Evolutionary conservation across 371 early-diverging fungal species (phyloP).

Genomic region (Mucor mucedo): DNA sequence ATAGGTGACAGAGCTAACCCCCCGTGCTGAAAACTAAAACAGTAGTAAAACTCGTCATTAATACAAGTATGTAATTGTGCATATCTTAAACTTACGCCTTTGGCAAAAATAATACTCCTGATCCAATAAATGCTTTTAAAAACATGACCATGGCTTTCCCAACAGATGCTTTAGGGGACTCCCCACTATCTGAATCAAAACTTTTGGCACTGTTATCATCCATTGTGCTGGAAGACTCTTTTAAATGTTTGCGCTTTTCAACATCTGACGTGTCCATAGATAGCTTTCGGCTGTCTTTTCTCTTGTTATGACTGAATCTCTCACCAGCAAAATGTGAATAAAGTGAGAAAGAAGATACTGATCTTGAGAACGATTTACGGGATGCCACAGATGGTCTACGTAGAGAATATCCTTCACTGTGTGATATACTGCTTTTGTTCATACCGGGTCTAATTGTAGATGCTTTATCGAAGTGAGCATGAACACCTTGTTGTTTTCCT

Average conservation of each 20-base stretch:
- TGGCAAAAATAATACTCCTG: conserved; percentile 70
- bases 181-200: conserved; percentile 4
- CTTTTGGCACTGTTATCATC: conserved; percentile 10
- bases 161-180: conserved; percentile 54
- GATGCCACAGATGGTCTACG: conserved; percentile 13
- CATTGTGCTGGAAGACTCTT: neutral
- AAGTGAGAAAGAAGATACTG: conserved; percentile 34
- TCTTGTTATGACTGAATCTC: conserved; percentile 16
- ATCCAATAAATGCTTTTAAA: conserved; percentile 80
- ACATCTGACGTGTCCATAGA: neutral
- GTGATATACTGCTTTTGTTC: conserved; percentile 15
- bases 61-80: neutral
- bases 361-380: conserved; percentile 27
- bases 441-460: conserved; percentile 2
- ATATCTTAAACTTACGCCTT: conserved; percentile 57
- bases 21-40: conserved; percentile 39
- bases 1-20: conserved; percentile 36
- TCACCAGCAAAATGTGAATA: conserved; percentile 44
- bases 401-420: conserved; percentile 13
- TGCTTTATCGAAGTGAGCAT: conserved; percentile 11
- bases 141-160: conserved; percentile 78
- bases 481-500: conserved; percentile 10
- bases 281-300: neutral
- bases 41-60: neutral
- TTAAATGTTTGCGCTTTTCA: neutral